Base-by-base conservation (phyloP, 331 rosid species). In the Rosa hybrid region DNA sequence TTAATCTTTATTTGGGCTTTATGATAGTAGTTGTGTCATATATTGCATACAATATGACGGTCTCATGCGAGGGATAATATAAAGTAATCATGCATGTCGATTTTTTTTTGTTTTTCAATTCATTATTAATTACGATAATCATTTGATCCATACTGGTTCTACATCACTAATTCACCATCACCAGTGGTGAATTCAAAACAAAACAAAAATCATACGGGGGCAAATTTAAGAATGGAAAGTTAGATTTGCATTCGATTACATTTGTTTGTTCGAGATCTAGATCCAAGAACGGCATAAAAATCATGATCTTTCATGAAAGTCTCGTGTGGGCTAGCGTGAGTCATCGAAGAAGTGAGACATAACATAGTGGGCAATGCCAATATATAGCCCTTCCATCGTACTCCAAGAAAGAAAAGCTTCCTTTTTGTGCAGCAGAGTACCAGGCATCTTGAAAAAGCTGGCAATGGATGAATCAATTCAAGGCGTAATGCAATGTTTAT, bases 361-460 rank as follows among this genome's bases (percentile, higher is more conserved):
- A 63, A 63, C 8, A 62, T 50, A 50, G 85, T 82, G 85, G 78
- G 75, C 78, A 81, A 49, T 68, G 72, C 25, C 71, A 41, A 46
- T 27, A 27, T 27, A 27, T 72, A 71, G 49, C 48, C 57, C n/a
- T 72, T 77, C 3, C 30, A 6, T 72, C 48, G 2, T 45, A 75
- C 84, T 60, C 30, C 17, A 49, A 60, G 25, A 74, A 71, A 71
- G 65, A 34, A 68, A 68, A 41, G 72, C 50, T 68, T 68, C 25
- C 20, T 72, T 45, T 27, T n/a, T 63, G 25, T 77, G 46, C 49
- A 68, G 50, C 7, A 39, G 72, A 68, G 72, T 9, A 38, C 62
- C 14, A 25, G 41, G 60, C 38, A 70, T 34, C 77, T 38, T 53
- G 65, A 10, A 34, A 34, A 73, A 17, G 48, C 18, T 51, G 48